These are phyloP conservation scores for Yamadazyma sp. DNA, from an alignment of 805 yeast species.

Conservation along the genomic window DNA sequence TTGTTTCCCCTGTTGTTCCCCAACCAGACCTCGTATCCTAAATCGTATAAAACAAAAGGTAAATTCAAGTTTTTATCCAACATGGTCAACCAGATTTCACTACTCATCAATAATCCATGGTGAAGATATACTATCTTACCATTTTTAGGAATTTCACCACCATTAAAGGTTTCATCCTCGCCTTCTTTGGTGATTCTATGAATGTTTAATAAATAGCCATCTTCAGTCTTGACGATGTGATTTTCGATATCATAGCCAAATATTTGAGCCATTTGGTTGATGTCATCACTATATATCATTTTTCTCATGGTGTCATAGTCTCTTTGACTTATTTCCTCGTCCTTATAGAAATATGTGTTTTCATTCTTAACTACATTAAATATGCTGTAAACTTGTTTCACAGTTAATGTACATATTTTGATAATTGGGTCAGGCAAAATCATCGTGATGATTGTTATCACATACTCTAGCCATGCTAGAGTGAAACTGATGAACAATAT, in stretches of 20 bases:
- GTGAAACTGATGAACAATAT: slow-evolving; percentile 42
- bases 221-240: slow-evolving; percentile 73
- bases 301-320: slow-evolving; percentile 29
- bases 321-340: slow-evolving; percentile 15
- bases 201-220: slow-evolving; percentile 70
- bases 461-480: slow-evolving; percentile 49
- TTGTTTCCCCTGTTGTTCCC: slow-evolving; percentile 67
- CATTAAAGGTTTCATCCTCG: slow-evolving; percentile 5
- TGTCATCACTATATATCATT: slow-evolving; percentile 46
- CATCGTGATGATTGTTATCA: slow-evolving; percentile 42
- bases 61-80: slow-evolving; percentile 40
- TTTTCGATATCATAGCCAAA: slow-evolving; percentile 74
- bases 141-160: slow-evolving; percentile 11
- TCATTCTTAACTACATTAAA: slow-evolving; percentile 9
- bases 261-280: slow-evolving; percentile 62
- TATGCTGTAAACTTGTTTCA: slow-evolving; percentile 22
- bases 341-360: slow-evolving; percentile 21
- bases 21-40: slow-evolving; percentile 92
- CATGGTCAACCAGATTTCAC: slow-evolving; percentile 69
- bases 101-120: slow-evolving; percentile 87
- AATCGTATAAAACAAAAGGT: slow-evolving; percentile 72
- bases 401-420: slow-evolving; percentile 28
- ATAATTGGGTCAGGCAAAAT: slow-evolving; percentile 45
- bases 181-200: slow-evolving; percentile 56
- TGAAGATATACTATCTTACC: slow-evolving; percentile 70